phyloP scores from a whole-genome alignment of 371 early-diverging fungal species.

The Mortierella sp. region DNA sequence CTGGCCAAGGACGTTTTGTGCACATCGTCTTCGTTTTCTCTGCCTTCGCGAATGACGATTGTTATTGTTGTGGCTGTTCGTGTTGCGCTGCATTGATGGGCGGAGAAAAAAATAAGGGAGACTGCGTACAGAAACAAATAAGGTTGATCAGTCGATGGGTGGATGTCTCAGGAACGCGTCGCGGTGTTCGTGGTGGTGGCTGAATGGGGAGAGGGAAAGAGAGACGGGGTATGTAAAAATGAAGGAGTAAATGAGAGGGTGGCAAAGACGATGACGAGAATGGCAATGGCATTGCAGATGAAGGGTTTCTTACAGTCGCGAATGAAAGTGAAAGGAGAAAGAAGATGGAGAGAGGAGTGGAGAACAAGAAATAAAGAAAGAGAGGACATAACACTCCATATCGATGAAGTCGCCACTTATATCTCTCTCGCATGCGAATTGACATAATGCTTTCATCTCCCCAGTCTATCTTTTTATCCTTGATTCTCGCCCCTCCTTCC shows the following conservation, averaged over 20 bases:
- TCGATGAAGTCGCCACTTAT: not conserved
- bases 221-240: not conserved
- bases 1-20: not conserved
- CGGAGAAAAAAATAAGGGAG: not conserved
- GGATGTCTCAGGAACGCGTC: slow-evolving; percentile 1
- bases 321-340: not conserved
- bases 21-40: not conserved
- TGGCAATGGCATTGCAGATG: not conserved
- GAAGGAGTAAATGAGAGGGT: not conserved
- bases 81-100: not conserved
- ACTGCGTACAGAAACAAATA: slow-evolving; percentile 1
- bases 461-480: no score
- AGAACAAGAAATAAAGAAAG: not conserved
- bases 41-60: not conserved
- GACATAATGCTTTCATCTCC: not conserved
- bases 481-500: not conserved
- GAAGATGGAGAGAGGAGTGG: not conserved
- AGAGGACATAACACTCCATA: not conserved
- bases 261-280: not conserved
- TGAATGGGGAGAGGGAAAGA: not conserved
- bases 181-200: not conserved
- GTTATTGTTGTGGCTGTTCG: not conserved
- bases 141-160: not conserved
- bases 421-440: not conserved
- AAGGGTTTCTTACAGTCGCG: not conserved